Conservation (phyloP, 2,329 filamentous ascomycete genomes). For the Alternaria arborescens region DNA sequence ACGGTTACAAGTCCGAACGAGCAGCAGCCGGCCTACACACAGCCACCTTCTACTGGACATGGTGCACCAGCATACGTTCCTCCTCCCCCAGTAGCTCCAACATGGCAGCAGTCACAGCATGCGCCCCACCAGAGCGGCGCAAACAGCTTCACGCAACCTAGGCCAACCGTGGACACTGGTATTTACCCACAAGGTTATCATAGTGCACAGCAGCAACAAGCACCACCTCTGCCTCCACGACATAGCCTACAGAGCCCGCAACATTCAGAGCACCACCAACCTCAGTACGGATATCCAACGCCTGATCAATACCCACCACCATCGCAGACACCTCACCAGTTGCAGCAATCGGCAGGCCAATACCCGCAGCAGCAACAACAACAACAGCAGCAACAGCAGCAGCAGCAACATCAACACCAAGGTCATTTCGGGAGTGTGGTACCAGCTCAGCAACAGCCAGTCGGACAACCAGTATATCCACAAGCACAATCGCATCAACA, state of each 20-base stretch:
- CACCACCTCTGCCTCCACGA: conserved; percentile 16
- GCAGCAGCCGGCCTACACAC: conserved; percentile 46
- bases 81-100: conserved; percentile 48
- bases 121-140: conserved; percentile 40
- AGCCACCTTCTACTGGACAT: conserved; percentile 29
- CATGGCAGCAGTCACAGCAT: conserved; percentile 50
- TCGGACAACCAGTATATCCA: conserved; percentile 17
- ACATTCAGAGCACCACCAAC: conserved; percentile 19
- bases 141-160: conserved; percentile 47
- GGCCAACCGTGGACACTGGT: conserved; percentile 36
- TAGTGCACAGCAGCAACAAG: conserved; percentile 27
- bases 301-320: conserved; percentile 23
- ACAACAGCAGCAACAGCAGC: not conserved
- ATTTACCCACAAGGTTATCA: conserved; percentile 40
- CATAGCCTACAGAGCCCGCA: conserved; percentile 14
- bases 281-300: conserved; percentile 13
- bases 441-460: conserved; percentile 24
- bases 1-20: conserved; percentile 43
- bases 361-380: conserved; percentile 1
- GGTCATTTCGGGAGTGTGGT: conserved; percentile 15
- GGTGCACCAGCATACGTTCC: conserved; percentile 37
- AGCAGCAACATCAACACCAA: conserved; percentile 28
- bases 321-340: conserved; percentile 7
- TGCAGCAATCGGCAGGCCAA: conserved; percentile 10
- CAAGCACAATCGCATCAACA: conserved; percentile 30